phyloP scores from a whole-genome alignment of 1,284 basidiomycete genomes.

The Tilletiopsis washingtonensis region DNA sequence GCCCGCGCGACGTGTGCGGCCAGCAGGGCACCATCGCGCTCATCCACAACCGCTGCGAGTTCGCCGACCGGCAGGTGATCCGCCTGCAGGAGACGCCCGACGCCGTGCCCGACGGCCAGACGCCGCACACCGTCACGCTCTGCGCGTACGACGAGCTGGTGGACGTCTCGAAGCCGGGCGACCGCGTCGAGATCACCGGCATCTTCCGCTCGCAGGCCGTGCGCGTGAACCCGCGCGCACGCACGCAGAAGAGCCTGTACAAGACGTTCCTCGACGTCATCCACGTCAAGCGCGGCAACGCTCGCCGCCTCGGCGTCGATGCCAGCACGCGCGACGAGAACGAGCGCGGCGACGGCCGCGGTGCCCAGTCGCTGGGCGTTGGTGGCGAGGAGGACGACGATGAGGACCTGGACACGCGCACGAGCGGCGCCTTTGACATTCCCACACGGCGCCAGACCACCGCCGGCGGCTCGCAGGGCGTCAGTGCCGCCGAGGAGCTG shows the following conservation, averaged over 20 bases:
- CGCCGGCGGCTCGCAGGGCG: too few species aligned
- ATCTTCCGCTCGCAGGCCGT: slow-evolving; percentile 92
- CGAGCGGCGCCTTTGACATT: background rate
- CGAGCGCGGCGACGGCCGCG: slow-evolving; percentile 43
- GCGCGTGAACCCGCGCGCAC: slow-evolving; percentile 80
- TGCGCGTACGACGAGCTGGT: slow-evolving; percentile 96
- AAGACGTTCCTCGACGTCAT: slow-evolving; percentile 95
- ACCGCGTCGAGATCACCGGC: slow-evolving; percentile 81
- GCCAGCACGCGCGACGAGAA: slow-evolving; percentile 60
- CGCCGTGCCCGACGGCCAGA: slow-evolving; percentile 94
- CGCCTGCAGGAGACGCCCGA: slow-evolving; percentile 95
- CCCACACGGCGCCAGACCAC: slow-evolving; percentile 5
- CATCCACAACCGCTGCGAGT: slow-evolving; percentile 93
- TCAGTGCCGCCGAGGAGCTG: background rate
- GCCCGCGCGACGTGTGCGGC: slow-evolving; percentile 84
- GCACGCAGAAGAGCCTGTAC: slow-evolving; percentile 88
- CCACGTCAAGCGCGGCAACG: slow-evolving; percentile 71
- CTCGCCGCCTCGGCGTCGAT: slow-evolving; percentile 67
- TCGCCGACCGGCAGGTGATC: slow-evolving; percentile 89
- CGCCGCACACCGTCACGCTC: slow-evolving; percentile 89
- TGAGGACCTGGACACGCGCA: slow-evolving; percentile 22
- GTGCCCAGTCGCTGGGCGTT: slow-evolving; percentile 66
- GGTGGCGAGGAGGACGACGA: slow-evolving; percentile 61
- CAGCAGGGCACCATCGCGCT: slow-evolving; percentile 82
- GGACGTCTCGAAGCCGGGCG: slow-evolving; percentile 88